Conservation (phyloP, 768 basidiomycete species). For the Rhodosporidiobolus odoratus region DNA sequence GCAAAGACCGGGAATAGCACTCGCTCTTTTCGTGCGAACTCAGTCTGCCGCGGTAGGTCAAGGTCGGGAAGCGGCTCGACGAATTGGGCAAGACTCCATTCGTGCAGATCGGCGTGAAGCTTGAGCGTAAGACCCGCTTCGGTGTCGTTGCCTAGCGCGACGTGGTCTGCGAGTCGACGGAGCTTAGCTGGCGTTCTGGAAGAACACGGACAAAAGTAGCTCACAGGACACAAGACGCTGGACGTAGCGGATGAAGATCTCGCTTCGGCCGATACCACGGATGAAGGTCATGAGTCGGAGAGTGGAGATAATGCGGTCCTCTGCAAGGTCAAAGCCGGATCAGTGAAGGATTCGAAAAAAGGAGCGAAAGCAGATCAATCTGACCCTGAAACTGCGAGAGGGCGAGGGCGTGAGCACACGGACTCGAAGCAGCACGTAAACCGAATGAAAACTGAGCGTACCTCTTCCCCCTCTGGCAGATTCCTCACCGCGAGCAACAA, state of each 20-base stretch:
- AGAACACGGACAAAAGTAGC: constrained; percentile 39
- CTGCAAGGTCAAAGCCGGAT: constrained; percentile 42
- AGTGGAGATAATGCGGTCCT: constrained; percentile 89
- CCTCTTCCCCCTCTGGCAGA: constrained; percentile 82
- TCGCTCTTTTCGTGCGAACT: constrained; percentile 85
- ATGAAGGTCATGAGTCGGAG: constrained; percentile 62
- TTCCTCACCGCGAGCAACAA: constrained; percentile 78
- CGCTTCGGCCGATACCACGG: constrained; percentile 79
- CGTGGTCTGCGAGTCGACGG: constrained; percentile 23
- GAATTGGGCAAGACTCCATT: constrained; percentile 77
- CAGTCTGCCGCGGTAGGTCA: constrained; percentile 81
- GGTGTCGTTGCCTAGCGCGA: constrained; percentile 77
- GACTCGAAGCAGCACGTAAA: too few species aligned
- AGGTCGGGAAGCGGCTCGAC: constrained; percentile 84
- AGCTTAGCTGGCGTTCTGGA: constrained; percentile 29
- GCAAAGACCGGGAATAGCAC: neutral
- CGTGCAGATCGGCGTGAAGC: constrained; percentile 84
- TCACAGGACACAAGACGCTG: constrained; percentile 83
- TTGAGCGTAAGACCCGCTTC: constrained; percentile 91
- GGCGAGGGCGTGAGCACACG: too few species aligned
- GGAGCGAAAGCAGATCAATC: too few species aligned
- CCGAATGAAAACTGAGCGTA: neutral
- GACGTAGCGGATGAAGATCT: constrained; percentile 89
- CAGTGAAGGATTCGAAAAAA: neutral
- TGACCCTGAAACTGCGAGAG: constrained; percentile 55